Base-by-base conservation (phyloP, 257 asterid genomes). In the Petunia secreta region DNA sequence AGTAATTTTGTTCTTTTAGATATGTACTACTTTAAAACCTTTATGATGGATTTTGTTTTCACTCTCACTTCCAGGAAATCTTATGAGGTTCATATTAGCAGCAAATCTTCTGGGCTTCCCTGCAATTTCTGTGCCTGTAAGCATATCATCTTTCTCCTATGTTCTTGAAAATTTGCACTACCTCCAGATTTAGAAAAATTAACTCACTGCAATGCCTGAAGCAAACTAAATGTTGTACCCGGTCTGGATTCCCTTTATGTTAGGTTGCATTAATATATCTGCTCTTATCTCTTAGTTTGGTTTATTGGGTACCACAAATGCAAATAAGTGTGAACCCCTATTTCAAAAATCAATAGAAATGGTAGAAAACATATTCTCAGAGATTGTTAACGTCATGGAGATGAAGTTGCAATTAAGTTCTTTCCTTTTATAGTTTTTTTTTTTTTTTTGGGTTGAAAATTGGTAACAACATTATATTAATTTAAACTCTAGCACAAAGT, bases 51-150 rank as follows among this genome's bases (percentile, higher is more conserved):
- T 68, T 16, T 44, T 68, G 76, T 8, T 25, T 57, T n/a, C 38
- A 67, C 55, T 15, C 39, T 46, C 58, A 67, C 75, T 82, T 71
- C 65, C 88, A 92, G 99, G 94, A 87, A 89, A 91, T 84, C 94
- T 95, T 14, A 92, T 95, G 98, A 91, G 94, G 54, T 95, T 93
- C 75, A 69, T 91, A 53, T 83, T 87, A 10, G 76, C 96, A 15
- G 94, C 94, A 68, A 95, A 95, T 89, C 94, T 95, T 81, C 92
- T 93, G 1, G 99, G 98, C 63, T 82, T 95, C 88, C 98, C 97
- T 13, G 97, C 98, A 71, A 93, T 93, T 79, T 90, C 99, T 77
- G 89, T 92, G 11, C 99, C 98, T 13, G 99, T 95, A 85, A 95
- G 96, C 85, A 66, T 75, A 63, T 44, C 63, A 78, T 76, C 52